Percentiles rank a stretch among this genome's conserved stretches.
Conservation (phyloP, 2,329 filamentous ascomycete genomes). For the Botryotinia convoluta region DNA sequence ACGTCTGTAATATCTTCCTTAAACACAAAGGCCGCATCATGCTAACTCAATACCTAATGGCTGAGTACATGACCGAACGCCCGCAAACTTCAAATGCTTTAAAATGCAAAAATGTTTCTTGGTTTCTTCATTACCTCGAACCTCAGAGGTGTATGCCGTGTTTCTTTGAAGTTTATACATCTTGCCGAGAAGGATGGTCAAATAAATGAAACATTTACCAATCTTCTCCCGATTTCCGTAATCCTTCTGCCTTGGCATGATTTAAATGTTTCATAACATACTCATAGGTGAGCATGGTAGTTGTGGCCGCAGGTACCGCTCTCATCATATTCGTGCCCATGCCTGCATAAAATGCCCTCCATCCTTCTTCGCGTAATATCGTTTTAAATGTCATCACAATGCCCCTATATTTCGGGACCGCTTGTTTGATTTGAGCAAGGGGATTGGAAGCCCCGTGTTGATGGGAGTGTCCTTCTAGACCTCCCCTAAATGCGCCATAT, state of each 20-base stretch:
- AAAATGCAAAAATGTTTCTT: slow-evolving; percentile 23
- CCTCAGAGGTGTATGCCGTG: not conserved
- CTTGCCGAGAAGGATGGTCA: not conserved
- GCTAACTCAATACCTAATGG: slow-evolving; percentile 6
- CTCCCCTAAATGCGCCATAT: slow-evolving; percentile 49
- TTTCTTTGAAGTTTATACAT: not conserved
- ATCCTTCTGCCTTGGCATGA: slow-evolving; percentile 33
- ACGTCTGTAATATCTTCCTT: slow-evolving; percentile 22
- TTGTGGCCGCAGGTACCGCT: slow-evolving; percentile 90
- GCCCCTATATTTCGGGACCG: slow-evolving; percentile 63
- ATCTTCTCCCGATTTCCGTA: slow-evolving; percentile 26
- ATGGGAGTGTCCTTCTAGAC: slow-evolving; percentile 31
- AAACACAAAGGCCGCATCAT: slow-evolving; percentile 17
- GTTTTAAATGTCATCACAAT: slow-evolving; percentile 78
- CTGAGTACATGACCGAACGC: slow-evolving; percentile 25
- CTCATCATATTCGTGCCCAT: slow-evolving; percentile 98
- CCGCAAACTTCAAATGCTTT: slow-evolving; percentile 23
- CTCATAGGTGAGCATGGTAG: slow-evolving; percentile 97
- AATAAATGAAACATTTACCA: slow-evolving; percentile 18
- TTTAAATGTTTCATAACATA: slow-evolving; percentile 49
- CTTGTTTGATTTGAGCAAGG: slow-evolving; percentile 35
- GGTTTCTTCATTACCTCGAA: not conserved
- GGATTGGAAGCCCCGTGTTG: slow-evolving; percentile 22
- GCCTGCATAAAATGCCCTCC: slow-evolving; percentile 94
- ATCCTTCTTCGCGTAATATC: slow-evolving; percentile 88